phyloP scores from a whole-genome alignment of 75 land plant genomes.

The Pseudotsuga menziesii region DNA sequence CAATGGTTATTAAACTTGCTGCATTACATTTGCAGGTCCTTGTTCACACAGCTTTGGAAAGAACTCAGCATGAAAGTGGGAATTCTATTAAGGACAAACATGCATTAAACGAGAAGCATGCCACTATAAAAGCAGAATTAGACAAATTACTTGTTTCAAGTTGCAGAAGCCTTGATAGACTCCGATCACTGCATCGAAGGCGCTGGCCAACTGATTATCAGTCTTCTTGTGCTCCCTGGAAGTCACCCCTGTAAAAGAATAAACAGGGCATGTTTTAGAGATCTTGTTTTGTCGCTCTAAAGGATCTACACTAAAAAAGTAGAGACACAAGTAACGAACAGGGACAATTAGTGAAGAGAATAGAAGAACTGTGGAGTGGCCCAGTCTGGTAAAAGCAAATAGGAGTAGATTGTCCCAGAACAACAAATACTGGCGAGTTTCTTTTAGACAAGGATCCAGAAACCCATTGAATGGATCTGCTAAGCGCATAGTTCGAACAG shows the following conservation, averaged over 20 bases:
- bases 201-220: conserved; percentile 36
- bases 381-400: background rate
- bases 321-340: background rate
- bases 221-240: background rate
- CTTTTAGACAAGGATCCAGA: too few species aligned
- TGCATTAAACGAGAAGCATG: background rate
- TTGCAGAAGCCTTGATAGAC: conserved; percentile 76
- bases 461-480: too few species aligned
- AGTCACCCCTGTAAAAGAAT: background rate
- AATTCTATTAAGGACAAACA: conserved; percentile 7
- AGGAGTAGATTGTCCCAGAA: too few species aligned
- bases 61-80: background rate
- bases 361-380: background rate
- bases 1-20: background rate
- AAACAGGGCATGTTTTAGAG: background rate
- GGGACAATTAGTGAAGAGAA: background rate
- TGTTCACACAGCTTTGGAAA: background rate
- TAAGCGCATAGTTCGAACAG: too few species aligned
- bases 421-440: too few species aligned
- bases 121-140: background rate
- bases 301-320: background rate
- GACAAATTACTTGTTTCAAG: conserved; percentile 52
- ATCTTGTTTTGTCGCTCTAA: background rate
- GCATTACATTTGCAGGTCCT: background rate
- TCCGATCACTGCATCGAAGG: conserved; percentile 57